A percentile compares a stretch with the other conserved stretches of the same genome.
phyloP scores from a whole-genome alignment of 2,329 filamentous ascomycete species.

The Aspergillus candidus region DNA sequence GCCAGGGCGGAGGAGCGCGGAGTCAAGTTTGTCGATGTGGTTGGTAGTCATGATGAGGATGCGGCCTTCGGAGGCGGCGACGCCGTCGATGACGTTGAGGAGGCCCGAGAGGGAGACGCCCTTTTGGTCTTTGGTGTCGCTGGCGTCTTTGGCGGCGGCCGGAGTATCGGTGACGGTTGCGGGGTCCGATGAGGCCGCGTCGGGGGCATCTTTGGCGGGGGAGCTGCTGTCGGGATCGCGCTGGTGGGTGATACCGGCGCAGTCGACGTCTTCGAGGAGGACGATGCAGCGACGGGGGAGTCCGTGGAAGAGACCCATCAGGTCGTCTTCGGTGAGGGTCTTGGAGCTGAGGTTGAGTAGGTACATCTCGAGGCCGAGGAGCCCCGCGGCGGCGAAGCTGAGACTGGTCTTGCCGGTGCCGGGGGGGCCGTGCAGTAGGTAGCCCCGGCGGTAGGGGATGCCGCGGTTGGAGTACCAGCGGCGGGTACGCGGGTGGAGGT shows the following conservation, averaged over 20 bases:
- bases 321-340: constrained; percentile 58
- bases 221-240: constrained; percentile 19
- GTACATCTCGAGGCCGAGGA: constrained; percentile 65
- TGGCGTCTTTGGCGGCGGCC: constrained; percentile 13
- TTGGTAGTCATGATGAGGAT: constrained; percentile 73
- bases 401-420: constrained; percentile 74
- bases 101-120: constrained; percentile 61
- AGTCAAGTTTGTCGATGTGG: constrained; percentile 57
- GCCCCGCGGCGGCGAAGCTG: constrained; percentile 63
- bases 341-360: constrained; percentile 62
- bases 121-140: constrained; percentile 14
- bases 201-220: neutral
- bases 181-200: neutral
- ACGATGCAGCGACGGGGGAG: constrained; percentile 66
- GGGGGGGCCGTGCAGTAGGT: constrained; percentile 73
- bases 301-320: constrained; percentile 58
- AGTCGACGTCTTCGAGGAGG: constrained; percentile 71
- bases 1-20: constrained; percentile 59
- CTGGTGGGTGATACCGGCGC: constrained; percentile 60
- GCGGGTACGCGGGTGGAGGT: constrained; percentile 46
- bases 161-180: constrained; percentile 30
- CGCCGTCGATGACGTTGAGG: constrained; percentile 65
- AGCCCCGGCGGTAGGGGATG: constrained; percentile 79
- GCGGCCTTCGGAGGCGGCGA: constrained; percentile 62
- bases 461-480: constrained; percentile 78